These are phyloP conservation scores for Cicer arietinum DNA, from an alignment of 306 rosid genomes.

Conservation along the genomic window DNA sequence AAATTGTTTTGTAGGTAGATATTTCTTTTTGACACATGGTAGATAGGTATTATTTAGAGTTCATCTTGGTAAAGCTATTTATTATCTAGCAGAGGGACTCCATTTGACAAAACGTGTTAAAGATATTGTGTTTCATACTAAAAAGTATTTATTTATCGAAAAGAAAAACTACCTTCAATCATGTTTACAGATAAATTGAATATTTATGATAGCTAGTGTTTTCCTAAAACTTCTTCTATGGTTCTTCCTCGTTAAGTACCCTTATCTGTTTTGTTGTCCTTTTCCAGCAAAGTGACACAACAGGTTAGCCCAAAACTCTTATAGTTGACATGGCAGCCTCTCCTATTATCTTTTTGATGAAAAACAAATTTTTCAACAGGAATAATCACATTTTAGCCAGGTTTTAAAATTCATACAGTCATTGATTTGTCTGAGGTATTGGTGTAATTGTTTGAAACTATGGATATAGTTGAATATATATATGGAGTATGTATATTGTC, in stretches of 20 bases:
- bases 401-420: neutral
- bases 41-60: neutral
- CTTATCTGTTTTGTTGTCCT: neutral
- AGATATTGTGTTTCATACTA: neutral
- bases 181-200: neutral
- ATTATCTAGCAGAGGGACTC: neutral
- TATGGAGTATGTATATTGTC: no score
- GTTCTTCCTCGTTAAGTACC: neutral
- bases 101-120: neutral
- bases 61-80: neutral
- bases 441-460: neutral
- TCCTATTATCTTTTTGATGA: no score
- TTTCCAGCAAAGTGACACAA: neutral
- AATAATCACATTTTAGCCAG: neutral
- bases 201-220: neutral
- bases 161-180: neutral
- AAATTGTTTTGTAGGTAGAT: neutral
- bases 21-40: neutral
- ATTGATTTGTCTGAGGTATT: constrained; percentile 1
- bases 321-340: no score
- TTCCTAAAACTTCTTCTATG: neutral
- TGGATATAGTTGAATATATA: neutral
- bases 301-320: neutral
- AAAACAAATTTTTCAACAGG: no score
- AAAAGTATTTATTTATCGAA: neutral